Evolutionary conservation across 176 grass and related monocot genomes (phyloP).

Genomic region (Eragrostis curvula): DNA sequence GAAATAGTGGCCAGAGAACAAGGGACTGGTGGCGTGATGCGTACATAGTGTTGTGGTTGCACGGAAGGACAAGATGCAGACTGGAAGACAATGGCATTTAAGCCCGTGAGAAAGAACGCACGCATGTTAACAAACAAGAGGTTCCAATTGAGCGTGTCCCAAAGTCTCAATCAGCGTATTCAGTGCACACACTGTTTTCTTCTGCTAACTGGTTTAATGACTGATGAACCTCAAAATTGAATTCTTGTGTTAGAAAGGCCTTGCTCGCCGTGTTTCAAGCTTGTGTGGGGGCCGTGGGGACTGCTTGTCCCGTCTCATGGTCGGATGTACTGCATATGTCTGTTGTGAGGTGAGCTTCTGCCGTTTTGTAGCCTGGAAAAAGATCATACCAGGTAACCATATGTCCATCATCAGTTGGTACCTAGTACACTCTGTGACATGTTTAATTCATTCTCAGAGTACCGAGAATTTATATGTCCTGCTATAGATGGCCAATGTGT

Average conservation of each 20-base stretch:
- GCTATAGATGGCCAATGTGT: background rate
- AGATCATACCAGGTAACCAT: slow-evolving; percentile 2
- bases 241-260: background rate
- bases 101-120: background rate
- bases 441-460: background rate
- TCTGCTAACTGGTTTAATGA: background rate
- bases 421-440: background rate
- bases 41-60: slow-evolving; percentile 80
- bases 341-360: slow-evolving; percentile 58
- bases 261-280: slow-evolving; percentile 27
- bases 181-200: background rate
- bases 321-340: slow-evolving; percentile 55
- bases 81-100: slow-evolving; percentile 48
- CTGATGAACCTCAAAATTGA: background rate
- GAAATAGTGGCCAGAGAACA: slow-evolving; percentile 85
- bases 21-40: slow-evolving; percentile 62
- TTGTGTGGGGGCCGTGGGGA: background rate
- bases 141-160: no score
- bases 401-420: background rate
- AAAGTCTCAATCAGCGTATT: background rate
- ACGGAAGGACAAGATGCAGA: slow-evolving; percentile 48
- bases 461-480: background rate
- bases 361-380: slow-evolving; percentile 28
- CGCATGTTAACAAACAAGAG: background rate
- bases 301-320: slow-evolving; percentile 30